phyloP scores from a whole-genome alignment of 352 stramenopile species.

The Paralagenidium karlingii region DNA sequence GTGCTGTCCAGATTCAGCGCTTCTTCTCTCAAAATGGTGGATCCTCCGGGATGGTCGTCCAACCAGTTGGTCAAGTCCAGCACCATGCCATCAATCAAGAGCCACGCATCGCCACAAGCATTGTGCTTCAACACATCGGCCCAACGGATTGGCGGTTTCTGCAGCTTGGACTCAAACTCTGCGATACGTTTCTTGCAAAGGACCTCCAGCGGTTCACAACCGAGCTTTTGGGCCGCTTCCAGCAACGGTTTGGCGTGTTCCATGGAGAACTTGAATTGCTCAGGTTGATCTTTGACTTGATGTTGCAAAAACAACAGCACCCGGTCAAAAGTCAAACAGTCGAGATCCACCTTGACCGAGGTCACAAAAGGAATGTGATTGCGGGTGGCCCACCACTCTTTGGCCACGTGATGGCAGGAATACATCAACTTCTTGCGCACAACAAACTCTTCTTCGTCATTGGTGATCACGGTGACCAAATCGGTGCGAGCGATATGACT shows the following conservation, averaged over 20 bases:
- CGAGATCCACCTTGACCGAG: constrained; percentile 57
- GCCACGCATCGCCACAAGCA: constrained; percentile 51
- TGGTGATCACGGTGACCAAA: constrained; percentile 67
- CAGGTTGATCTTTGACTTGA: constrained; percentile 38
- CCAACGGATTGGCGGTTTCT: constrained; percentile 66
- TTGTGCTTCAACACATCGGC: constrained; percentile 73
- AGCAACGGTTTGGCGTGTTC: constrained; percentile 64
- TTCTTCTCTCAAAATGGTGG: constrained; percentile 71
- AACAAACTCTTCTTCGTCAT: constrained; percentile 80
- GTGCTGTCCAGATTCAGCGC: constrained; percentile 82
- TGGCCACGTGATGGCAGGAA: constrained; percentile 67
- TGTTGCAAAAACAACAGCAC: constrained; percentile 83
- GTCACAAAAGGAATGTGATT: too few species aligned
- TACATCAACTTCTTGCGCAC: constrained; percentile 85
- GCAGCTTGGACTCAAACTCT: constrained; percentile 73
- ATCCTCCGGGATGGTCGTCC: constrained; percentile 74
- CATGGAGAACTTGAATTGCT: constrained; percentile 76
- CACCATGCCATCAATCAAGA: constrained; percentile 85
- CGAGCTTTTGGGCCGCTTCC: constrained; percentile 44
- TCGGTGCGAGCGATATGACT: constrained; percentile 40
- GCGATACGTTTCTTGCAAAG: constrained; percentile 58
- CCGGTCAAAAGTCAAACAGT: constrained; percentile 83
- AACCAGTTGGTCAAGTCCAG: constrained; percentile 84
- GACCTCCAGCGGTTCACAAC: constrained; percentile 61
- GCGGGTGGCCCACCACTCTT: too few species aligned